Base-by-base conservation (phyloP, 345 rosid species). In the Mallotus nudiflorus region DNA sequence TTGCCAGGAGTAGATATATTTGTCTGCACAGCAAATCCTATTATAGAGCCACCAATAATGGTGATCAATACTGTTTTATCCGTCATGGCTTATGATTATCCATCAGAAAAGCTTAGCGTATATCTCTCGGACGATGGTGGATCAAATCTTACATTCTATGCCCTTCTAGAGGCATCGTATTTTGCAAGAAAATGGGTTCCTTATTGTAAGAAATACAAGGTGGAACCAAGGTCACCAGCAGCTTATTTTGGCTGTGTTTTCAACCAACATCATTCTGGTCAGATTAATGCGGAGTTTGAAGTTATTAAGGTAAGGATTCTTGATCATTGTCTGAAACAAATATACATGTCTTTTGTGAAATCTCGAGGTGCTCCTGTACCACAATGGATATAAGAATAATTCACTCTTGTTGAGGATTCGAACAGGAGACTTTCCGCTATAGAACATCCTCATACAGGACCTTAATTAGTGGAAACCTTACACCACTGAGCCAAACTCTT, bases 1-100 rank as follows among this genome's bases (percentile, higher is more conserved):
- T 72, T 87, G 4, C 93, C 95, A 0, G 82, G 55, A 33, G 75
- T 91, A 4, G 97, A 91, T 74, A 67, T 89, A 4, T 89, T 91
- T 42, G 85, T 89, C 9, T 86, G 91, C 88, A 89, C 91, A 16
- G 95, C 91, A 15, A 87, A 87, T 54, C 92, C 90, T 0, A 73
- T 15, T 19, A 74, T 86, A 18, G 95, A 91, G 85, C 97, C 93
- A 50, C 93, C 95, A 33, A 25, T 67, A 62, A 28, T 91, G 88
- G 95, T 85, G 76, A 67, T 87, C 0, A 91, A 84, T 83, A 89
- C 93, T 0, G 78, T 87, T 19, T 72, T n/a, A n/a, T n/a, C n/a
- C n/a, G n/a, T n/a, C n/a, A n/a, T n/a, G n/a, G n/a, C n/a, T n/a
- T n/a, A n/a, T n/a, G n/a, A n/a, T n/a, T n/a, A n/a, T n/a, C n/a